phyloP scores from a whole-genome alignment of 768 basidiomycete genomes.

The Lentinula edodes region DNA sequence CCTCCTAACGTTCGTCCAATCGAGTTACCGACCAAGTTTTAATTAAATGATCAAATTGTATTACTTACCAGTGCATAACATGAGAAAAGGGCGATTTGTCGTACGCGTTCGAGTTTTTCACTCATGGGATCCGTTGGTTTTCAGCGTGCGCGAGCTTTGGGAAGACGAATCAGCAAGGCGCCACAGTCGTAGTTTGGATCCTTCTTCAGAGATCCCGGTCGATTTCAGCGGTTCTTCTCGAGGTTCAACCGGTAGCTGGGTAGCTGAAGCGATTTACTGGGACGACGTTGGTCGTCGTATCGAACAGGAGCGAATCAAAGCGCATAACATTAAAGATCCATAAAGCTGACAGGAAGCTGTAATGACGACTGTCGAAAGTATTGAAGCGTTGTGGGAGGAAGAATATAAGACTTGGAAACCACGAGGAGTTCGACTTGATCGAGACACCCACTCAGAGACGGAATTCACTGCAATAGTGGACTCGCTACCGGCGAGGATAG shows the following conservation, averaged over 20 bases:
- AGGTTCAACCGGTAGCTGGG: constrained; percentile 56
- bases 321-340: constrained; percentile 4
- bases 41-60: too few relatives aligned
- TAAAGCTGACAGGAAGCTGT: constrained; percentile 66
- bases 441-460: background rate
- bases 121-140: constrained; percentile 83
- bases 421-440: background rate
- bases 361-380: constrained; percentile 87
- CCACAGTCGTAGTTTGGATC: constrained; percentile 55
- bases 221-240: constrained; percentile 63
- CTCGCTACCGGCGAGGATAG: constrained; percentile 11
- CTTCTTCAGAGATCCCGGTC: constrained; percentile 68
- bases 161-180: constrained; percentile 88
- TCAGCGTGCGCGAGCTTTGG: constrained; percentile 92
- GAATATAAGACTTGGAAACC: constrained; percentile 56
- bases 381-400: constrained; percentile 80
- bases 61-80: too few relatives aligned
- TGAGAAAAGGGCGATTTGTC: too few relatives aligned
- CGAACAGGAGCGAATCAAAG: constrained; percentile 33
- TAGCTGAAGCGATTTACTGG: constrained; percentile 71
- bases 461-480: background rate
- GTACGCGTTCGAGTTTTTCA: too few relatives aligned
- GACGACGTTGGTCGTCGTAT: constrained; percentile 63
- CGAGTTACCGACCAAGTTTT: too few relatives aligned
- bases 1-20: too few relatives aligned